phyloP scores from a whole-genome alignment of 2,329 filamentous ascomycete species.

The Talaromyces sp. region DNA sequence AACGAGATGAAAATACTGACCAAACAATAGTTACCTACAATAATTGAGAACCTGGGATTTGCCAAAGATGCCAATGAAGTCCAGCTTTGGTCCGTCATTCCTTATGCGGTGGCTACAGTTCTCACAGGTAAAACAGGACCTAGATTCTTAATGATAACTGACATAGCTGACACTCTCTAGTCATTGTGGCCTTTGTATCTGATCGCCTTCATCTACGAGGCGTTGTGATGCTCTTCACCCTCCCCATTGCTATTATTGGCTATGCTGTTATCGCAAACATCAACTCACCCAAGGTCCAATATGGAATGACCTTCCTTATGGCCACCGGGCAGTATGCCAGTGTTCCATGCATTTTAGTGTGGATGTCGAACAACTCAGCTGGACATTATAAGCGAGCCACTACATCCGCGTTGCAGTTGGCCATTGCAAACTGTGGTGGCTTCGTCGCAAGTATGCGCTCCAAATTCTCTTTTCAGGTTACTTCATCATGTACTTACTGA shows the following conservation, averaged over 20 bases:
- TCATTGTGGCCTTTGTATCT: conserved; percentile 56
- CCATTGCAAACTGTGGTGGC: conserved; percentile 68
- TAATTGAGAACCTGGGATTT: conserved; percentile 60
- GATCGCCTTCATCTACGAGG: conserved; percentile 64
- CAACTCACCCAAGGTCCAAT: conserved; percentile 56
- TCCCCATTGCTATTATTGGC: conserved; percentile 66
- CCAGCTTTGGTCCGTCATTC: conserved; percentile 66
- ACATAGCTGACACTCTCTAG: conserved; percentile 9
- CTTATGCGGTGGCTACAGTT: conserved; percentile 63
- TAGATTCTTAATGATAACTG: not conserved
- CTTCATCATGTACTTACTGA: not conserved
- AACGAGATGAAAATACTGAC: not conserved
- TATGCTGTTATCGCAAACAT: conserved; percentile 66
- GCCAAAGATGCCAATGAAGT: conserved; percentile 59
- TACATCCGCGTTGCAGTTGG: conserved; percentile 65
- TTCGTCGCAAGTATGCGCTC: conserved; percentile 60
- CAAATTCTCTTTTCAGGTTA: not conserved
- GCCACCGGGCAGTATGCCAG: conserved; percentile 65
- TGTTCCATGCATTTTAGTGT: conserved; percentile 65
- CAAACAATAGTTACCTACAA: conserved; percentile 59
- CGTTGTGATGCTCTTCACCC: conserved; percentile 63
- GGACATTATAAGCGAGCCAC: conserved; percentile 72
- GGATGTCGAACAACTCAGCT: conserved; percentile 69
- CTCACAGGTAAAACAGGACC: conserved; percentile 49
- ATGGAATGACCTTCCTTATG: conserved; percentile 70